Conservation (phyloP, 139 green algal genomes). For the Zygnema circumcarinatum region DNA sequence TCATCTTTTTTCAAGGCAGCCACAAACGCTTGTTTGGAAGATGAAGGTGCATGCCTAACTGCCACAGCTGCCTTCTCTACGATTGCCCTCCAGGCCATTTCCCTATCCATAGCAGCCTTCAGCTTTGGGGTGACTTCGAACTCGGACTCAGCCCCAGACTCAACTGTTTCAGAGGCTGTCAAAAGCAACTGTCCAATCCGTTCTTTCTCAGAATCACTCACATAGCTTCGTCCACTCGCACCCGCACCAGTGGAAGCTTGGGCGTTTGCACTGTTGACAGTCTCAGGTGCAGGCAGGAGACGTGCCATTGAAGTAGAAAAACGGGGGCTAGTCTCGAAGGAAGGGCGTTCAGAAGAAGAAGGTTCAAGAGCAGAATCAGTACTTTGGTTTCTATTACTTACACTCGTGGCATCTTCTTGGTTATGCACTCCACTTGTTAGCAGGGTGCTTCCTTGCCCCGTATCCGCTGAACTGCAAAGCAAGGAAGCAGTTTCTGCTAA, state of each 20-base stretch:
- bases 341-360: not conserved
- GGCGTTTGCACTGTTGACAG: no score
- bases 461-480: not conserved
- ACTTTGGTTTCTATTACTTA: not conserved
- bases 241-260: not conserved
- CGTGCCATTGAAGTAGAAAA: not conserved
- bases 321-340: not conserved
- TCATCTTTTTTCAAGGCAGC: slow-evolving; percentile 18
- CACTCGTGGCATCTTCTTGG: not conserved
- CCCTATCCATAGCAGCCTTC: slow-evolving; percentile 36
- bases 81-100: slow-evolving; percentile 48
- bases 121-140: not conserved
- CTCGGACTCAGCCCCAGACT: not conserved
- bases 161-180: not conserved
- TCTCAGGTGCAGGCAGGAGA: not conserved
- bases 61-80: slow-evolving; percentile 46
- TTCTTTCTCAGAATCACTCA: not conserved
- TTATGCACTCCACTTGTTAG: not conserved
- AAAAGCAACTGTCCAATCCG: not conserved
- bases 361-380: not conserved
- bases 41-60: slow-evolving; percentile 18
- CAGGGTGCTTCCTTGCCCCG: not conserved
- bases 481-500: not conserved
- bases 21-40: slow-evolving; percentile 1
- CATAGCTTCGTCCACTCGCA: not conserved